Conservation (phyloP, 257 asterid species). For the Vinca minor region DNA sequence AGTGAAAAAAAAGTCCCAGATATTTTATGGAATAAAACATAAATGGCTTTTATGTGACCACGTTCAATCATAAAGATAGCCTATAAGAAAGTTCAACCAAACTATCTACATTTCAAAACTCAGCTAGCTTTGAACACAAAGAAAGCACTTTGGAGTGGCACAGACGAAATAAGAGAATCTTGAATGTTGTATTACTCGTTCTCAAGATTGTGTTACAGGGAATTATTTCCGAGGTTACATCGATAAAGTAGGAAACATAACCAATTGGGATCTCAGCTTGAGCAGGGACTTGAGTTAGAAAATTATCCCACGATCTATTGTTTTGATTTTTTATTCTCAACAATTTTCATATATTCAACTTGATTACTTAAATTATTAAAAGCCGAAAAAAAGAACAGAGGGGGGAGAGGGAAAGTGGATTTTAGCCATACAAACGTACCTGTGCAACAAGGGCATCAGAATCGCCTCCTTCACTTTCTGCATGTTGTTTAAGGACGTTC, state of each 20-base stretch:
- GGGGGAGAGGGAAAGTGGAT: neutral
- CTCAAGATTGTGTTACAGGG: neutral
- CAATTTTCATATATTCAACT: neutral
- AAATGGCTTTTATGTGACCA: neutral
- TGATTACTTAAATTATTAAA: neutral
- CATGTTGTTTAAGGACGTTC: constrained; percentile 49
- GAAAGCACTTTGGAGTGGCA: neutral
- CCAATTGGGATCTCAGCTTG: neutral
- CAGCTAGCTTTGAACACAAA: neutral
- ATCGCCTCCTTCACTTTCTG: constrained; percentile 43
- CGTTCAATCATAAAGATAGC: neutral
- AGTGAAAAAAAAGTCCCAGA: too few species aligned
- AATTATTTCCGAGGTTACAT: neutral
- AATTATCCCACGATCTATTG: neutral
- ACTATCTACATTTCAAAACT: neutral
- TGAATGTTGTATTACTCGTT: neutral
- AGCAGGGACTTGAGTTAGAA: neutral
- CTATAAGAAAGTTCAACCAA: neutral
- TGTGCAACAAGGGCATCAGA: constrained; percentile 59
- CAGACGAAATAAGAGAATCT: neutral
- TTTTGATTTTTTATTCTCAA: too few species aligned
- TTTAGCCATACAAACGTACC: constrained; percentile 28
- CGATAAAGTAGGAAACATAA: neutral
- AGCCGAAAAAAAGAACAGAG: too few species aligned
- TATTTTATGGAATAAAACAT: too few species aligned